Base-by-base conservation (phyloP, 192 early-diverging fungal genomes). In the Geranomyces michiganensis region DNA sequence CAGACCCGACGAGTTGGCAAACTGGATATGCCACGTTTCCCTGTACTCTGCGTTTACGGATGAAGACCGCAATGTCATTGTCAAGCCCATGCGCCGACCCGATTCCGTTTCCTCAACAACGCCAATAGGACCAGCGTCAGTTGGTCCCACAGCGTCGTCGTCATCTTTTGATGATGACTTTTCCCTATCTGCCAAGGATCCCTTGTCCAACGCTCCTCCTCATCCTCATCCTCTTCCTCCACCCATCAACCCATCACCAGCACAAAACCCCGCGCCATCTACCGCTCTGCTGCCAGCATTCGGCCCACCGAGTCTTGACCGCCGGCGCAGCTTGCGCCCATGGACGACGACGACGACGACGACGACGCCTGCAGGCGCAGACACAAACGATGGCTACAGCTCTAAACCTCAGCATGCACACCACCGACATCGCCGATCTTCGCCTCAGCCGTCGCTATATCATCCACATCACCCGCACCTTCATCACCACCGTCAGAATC, bases 21-120 rank as follows among this genome's bases (percentile, higher is more conserved):
- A 55, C 17, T 73, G 49, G 63, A 66, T 80, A 24, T 80, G 78
- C 49, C 75, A 80, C 69, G 78, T 48, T 24, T 77, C 78, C 6
- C 58, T 80, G 10, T 74, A 31, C n/a, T 73, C 78, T 2, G 56
- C 66, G 26, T 44, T 73, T 46, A 56, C 67, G 3, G 66, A 33
- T 24, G 72, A 76, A 32, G 78, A 80, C 17, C 65, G 62, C 41
- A 64, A 64, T 29, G 62, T 64, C 41, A 45, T 64, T n/a, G 62
- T 64, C 14, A 41, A 45, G n/a, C 62, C 62, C 9, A 12, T 36
- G n/a, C 33, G 62, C 6, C 24, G 51, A 15, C 24, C 51, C 3
- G 51, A 26, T n/a, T n/a, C n/a, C n/a, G n/a, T n/a, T n/a, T n/a
- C n/a, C 36, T 41, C 36, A 41, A 10, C 36, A 3, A 41, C 36